Evolutionary conservation across 2,329 filamentous ascomycete genomes (phyloP).

Genomic region (Aspergillus alliaceus): DNA sequence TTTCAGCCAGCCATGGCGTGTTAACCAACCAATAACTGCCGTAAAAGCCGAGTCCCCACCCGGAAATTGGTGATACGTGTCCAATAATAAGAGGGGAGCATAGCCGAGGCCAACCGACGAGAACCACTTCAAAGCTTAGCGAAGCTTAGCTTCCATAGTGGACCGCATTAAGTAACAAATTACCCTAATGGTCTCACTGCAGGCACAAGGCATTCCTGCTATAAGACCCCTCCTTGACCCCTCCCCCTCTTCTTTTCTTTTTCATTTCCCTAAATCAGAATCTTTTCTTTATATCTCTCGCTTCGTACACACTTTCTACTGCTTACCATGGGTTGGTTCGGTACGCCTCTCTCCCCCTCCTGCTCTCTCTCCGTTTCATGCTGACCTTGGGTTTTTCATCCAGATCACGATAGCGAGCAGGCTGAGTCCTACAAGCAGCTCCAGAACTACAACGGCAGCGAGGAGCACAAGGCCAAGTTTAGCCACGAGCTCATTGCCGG

Average conservation of each 20-base stretch:
- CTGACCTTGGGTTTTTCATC: background rate
- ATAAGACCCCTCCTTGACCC: background rate
- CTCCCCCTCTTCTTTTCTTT: background rate
- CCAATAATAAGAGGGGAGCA: background rate
- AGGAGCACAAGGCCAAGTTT: constrained; percentile 60
- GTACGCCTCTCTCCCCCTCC: constrained; percentile 1
- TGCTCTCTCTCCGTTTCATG: background rate
- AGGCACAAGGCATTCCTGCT: no score
- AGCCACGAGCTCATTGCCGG: constrained; percentile 75
- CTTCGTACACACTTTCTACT: background rate
- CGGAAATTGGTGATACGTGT: background rate
- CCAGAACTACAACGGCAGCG: constrained; percentile 25
- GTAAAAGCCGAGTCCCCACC: background rate
- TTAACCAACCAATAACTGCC: background rate
- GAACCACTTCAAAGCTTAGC: constrained; percentile 1
- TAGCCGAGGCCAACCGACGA: background rate
- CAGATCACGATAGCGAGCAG: constrained; percentile 11
- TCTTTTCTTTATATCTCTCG: no score
- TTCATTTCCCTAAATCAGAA: background rate
- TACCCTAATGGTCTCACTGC: no score
- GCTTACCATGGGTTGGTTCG: constrained; percentile 19
- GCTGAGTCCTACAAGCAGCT: constrained; percentile 8
- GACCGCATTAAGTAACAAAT: no score
- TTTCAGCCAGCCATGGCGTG: background rate
- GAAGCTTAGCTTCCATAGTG: background rate